Evolutionary conservation across 2,329 filamentous ascomycete species (phyloP), one percentile per base, ranked within the genome.

Genomic region (Sordariomycetes sp.): DNA sequence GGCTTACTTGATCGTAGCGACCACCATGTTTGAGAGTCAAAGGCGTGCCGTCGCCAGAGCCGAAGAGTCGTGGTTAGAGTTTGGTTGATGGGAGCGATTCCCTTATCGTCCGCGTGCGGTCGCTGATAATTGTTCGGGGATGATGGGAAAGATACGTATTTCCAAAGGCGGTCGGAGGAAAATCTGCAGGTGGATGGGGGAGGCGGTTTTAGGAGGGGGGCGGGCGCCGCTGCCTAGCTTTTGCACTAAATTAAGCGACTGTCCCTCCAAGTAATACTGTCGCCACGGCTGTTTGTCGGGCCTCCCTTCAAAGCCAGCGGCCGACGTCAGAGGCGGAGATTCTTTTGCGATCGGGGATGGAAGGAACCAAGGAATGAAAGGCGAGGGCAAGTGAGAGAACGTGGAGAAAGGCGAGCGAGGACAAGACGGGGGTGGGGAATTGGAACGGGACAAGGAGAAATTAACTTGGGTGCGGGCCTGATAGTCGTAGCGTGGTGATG

Each of bases 1-100:
- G 54, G 70, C 81, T 69, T 74, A 84, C 81, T 84, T 84, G 74
- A 84, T 84, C 66, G 81, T 84, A 76, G 80, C 80, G 72, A 83
- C 80, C 67, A 82, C 80, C 76, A 82, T 80, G 71, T 75, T 80
- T 72, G 68, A 72, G 67, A 65, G 66, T 69, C 66, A 67, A 64
- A 65, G 65, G 63, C 63, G 69, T 73, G 72, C 69, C 70, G 70
- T 62, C 61, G 64, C 59, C 68, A 71, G 73, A 73, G 71, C 68
- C 66, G 62, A 64, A 58, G 60, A 51, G 55, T 53, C 25, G 59
- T 60, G 51, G 51, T 54, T 57, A 40, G 59, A 40, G 48, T 37
- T 37, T 51, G 37, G 55, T 56, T 24, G 62, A 55, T 55, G 59
- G 18, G 56, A 58, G 58, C 56, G 37, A 53, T 58, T 37, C 16